These are phyloP conservation scores for Suillus ampliporus DNA, from an alignment of 768 basidiomycete species.

Conservation along the genomic window DNA sequence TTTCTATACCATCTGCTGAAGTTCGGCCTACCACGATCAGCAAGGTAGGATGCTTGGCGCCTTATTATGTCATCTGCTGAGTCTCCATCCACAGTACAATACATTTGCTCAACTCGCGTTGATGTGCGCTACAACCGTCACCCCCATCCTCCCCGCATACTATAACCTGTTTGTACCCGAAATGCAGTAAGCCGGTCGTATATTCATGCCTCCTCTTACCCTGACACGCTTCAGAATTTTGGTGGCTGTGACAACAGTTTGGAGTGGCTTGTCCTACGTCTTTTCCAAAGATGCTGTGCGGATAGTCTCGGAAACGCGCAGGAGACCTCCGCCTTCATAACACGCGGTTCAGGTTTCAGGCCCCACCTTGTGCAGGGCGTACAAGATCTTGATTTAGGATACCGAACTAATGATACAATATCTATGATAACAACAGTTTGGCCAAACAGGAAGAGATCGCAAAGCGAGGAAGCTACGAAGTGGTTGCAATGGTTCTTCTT, in stretches of 20 bases:
- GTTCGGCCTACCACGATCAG: conserved; percentile 93
- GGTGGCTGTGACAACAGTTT: conserved; percentile 90
- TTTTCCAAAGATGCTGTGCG: conserved; percentile 78
- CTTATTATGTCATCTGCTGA: conserved; percentile 3
- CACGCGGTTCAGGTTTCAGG: neutral
- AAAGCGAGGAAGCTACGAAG: conserved; percentile 15
- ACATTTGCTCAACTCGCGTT: conserved; percentile 90
- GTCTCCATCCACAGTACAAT: conserved; percentile 66
- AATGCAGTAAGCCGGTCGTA: conserved; percentile 67
- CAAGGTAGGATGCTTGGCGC: conserved; percentile 58
- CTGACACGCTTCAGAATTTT: conserved; percentile 59
- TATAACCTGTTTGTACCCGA: conserved; percentile 59
- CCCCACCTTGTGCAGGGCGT: neutral
- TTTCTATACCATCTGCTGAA: conserved; percentile 93
- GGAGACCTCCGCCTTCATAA: conserved; percentile 34
- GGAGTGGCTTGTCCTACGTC: conserved; percentile 87
- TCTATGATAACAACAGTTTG: conserved; percentile 5
- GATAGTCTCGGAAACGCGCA: conserved; percentile 49
- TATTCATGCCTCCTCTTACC: neutral
- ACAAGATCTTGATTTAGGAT: conserved; percentile 14
- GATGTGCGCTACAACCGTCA: conserved; percentile 89
- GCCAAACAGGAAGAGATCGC: conserved; percentile 1
- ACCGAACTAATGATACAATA: conserved; percentile 24
- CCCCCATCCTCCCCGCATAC: conserved; percentile 73
- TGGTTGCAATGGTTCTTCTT: conserved; percentile 41